phyloP scores from a whole-genome alignment of 345 rosid species.

The Trapa incisa region DNA sequence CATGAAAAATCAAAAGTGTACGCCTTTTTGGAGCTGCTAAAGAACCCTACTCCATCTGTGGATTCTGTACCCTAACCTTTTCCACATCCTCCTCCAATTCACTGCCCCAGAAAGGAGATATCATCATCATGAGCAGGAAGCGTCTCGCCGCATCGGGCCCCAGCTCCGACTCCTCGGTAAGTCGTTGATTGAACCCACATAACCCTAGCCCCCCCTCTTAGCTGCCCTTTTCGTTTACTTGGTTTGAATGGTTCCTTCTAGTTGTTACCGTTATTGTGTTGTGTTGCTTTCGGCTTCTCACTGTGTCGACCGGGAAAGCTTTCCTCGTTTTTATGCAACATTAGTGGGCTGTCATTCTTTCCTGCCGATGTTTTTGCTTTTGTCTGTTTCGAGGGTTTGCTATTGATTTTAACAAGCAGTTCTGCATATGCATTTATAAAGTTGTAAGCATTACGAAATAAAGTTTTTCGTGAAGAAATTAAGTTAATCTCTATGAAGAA shows the following conservation, averaged over 20 bases:
- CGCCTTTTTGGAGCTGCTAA: not conserved
- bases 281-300: not conserved
- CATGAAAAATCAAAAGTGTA: not conserved
- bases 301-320: not conserved
- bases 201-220: conserved; percentile 10
- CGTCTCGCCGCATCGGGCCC: conserved; percentile 49
- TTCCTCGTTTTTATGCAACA: not conserved
- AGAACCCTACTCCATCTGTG: conserved; percentile 1
- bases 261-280: not conserved
- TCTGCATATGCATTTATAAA: not conserved
- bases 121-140: conserved; percentile 54
- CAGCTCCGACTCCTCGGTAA: conserved; percentile 40
- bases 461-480: not conserved
- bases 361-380: not conserved
- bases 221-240: not conserved
- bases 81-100: not conserved
- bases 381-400: not conserved
- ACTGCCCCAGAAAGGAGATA: not conserved
- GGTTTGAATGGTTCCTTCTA: not conserved
- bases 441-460: not conserved
- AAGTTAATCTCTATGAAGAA: not conserved
- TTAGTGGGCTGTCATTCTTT: not conserved
- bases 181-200: conserved; percentile 13
- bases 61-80: not conserved
- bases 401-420: not conserved